Conservation (phyloP, 208 protist genomes). For the Trypanosoma congolense region DNA sequence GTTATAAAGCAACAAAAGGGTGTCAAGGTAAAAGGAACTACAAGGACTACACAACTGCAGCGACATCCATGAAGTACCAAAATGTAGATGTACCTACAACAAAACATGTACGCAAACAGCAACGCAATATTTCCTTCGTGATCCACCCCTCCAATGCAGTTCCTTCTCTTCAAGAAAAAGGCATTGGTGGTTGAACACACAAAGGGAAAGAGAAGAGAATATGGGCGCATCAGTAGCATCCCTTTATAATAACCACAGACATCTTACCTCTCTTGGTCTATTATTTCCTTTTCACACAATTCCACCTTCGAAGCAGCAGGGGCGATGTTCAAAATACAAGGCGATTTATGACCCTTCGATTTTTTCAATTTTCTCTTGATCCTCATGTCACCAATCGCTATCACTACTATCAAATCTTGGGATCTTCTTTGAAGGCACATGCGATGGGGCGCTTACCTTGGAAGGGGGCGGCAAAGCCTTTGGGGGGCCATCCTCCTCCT, state of each 20-base stretch:
- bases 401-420: slow-evolving; percentile 31
- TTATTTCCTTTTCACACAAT: no score
- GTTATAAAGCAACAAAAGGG: not conserved
- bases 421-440: slow-evolving; percentile 17
- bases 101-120: slow-evolving; percentile 4
- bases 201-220: slow-evolving; percentile 4
- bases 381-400: slow-evolving; percentile 21
- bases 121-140: not conserved
- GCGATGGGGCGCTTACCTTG: no score
- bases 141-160: not conserved
- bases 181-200: not conserved
- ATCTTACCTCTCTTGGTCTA: no score
- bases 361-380: not conserved
- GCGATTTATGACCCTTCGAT: not conserved
- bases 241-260: no score
- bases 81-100: not conserved
- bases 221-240: no score
- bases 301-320: no score
- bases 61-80: no score
- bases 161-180: not conserved
- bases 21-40: not conserved
- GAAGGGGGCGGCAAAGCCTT: no score
- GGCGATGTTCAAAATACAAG: no score
- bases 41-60: no score
- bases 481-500: no score